A percentile compares a stretch with the other conserved stretches of the same genome.
Conservation (phyloP, 805 yeast species). For the Yarrowia porcina region DNA sequence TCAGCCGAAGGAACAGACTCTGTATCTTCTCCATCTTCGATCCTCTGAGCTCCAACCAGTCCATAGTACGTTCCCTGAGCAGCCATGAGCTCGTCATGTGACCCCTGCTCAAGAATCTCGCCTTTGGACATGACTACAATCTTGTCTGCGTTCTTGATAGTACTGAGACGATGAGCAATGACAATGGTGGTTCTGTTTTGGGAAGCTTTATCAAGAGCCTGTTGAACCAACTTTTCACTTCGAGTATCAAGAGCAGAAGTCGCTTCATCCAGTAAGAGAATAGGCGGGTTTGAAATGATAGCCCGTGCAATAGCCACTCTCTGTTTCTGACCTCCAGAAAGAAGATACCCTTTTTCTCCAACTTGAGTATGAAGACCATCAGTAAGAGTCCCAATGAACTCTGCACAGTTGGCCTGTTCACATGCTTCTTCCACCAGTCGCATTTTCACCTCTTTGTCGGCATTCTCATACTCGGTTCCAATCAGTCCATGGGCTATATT, state of each 20-base stretch:
- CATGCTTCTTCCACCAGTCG: slow-evolving; percentile 40
- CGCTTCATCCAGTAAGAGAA: slow-evolving; percentile 61
- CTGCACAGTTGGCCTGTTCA: slow-evolving; percentile 42
- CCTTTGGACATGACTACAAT: slow-evolving; percentile 52
- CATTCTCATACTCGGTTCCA: slow-evolving; percentile 57
- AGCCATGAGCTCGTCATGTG: slow-evolving; percentile 40
- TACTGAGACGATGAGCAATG: slow-evolving; percentile 56
- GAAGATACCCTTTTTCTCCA: slow-evolving; percentile 54
- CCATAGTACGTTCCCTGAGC: slow-evolving; percentile 35
- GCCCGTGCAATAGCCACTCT: slow-evolving; percentile 70
- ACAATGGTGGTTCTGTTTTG: slow-evolving; percentile 48
- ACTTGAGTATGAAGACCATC: slow-evolving; percentile 74
- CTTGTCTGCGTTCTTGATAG: slow-evolving; percentile 54
- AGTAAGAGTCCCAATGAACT: slow-evolving; percentile 56
- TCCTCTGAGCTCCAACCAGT: slow-evolving; percentile 41
- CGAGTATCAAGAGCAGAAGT: slow-evolving; percentile 56
- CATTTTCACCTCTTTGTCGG: slow-evolving; percentile 40
- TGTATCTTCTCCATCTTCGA: not conserved
- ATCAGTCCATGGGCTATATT: slow-evolving; percentile 81
- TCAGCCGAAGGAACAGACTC: not conserved
- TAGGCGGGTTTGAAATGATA: slow-evolving; percentile 56
- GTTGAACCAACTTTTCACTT: slow-evolving; percentile 43
- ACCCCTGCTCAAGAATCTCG: slow-evolving; percentile 49
- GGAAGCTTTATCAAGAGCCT: slow-evolving; percentile 41
- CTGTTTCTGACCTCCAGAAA: slow-evolving; percentile 73